phyloP scores from a whole-genome alignment of 305 asterid species.

The Fraxinus angustifolia region DNA sequence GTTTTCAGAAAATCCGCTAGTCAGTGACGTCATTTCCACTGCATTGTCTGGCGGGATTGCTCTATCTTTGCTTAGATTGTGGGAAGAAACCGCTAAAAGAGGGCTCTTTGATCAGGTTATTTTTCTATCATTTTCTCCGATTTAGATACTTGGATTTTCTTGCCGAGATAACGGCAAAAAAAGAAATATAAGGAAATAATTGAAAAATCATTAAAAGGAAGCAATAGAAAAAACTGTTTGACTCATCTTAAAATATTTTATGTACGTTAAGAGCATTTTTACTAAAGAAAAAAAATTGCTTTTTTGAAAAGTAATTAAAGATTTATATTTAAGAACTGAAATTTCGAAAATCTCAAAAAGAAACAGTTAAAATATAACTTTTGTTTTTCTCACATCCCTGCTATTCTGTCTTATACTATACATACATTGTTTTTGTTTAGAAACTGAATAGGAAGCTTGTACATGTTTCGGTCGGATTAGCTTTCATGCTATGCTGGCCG shows the following conservation, averaged over 20 bases:
- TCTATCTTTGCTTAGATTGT: constrained; percentile 41
- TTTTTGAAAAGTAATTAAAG: too few species aligned
- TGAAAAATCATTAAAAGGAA: background rate
- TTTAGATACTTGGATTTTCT: background rate
- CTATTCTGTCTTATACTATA: background rate
- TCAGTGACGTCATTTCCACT: constrained; percentile 44
- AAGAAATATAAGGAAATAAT: background rate
- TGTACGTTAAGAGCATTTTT: background rate
- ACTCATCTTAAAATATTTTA: background rate
- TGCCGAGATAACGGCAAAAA: background rate
- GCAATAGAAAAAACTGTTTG: background rate
- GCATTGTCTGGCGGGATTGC: constrained; percentile 43
- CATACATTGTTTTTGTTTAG: constrained; percentile 30
- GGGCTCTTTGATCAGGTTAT: constrained; percentile 57
- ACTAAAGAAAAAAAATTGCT: too few species aligned
- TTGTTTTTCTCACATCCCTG: background rate
- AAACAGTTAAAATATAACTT: background rate
- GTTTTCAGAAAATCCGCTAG: constrained; percentile 35
- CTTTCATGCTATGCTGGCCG: constrained; percentile 96
- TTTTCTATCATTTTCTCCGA: background rate
- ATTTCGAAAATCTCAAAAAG: too few species aligned
- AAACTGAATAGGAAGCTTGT: constrained; percentile 90
- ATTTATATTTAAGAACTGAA: too few species aligned
- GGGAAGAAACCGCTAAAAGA: constrained; percentile 52
- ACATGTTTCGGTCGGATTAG: constrained; percentile 67